These are phyloP conservation scores for Stenogyne calaminthoides DNA, from an alignment of 305 asterid species.

Conservation along the genomic window DNA sequence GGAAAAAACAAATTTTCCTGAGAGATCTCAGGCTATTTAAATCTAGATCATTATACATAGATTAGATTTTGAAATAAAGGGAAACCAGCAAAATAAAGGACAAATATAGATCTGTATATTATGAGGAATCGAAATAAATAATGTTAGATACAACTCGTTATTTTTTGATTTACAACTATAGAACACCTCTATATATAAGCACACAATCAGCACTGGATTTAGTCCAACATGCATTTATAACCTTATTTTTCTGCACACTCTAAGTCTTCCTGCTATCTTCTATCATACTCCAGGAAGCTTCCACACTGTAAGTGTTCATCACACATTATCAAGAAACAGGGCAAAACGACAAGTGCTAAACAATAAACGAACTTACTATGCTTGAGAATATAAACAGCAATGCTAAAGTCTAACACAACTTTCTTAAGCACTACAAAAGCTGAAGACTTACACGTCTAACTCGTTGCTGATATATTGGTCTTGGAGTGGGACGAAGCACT, in stretches of 20 bases:
- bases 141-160: background rate
- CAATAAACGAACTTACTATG: background rate
- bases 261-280: background rate
- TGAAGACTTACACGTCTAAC: constrained; percentile 19
- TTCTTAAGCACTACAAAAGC: background rate
- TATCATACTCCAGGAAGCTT: background rate
- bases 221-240: background rate
- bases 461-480: constrained; percentile 31
- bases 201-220: background rate
- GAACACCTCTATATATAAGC: background rate
- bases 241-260: constrained; percentile 6
- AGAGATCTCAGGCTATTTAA: background rate
- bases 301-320: background rate
- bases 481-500: constrained; percentile 46
- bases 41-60: background rate
- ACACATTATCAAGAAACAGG: background rate
- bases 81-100: background rate
- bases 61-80: background rate
- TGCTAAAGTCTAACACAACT: background rate
- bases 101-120: background rate
- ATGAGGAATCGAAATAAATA: background rate
- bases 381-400: background rate
- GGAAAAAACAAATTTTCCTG: too few relatives aligned
- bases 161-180: background rate
- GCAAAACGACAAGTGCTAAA: background rate